Evolutionary conservation across 164 flowering plant genomes (phyloP).

Genomic region (Chloranthus sessilifolius): DNA sequence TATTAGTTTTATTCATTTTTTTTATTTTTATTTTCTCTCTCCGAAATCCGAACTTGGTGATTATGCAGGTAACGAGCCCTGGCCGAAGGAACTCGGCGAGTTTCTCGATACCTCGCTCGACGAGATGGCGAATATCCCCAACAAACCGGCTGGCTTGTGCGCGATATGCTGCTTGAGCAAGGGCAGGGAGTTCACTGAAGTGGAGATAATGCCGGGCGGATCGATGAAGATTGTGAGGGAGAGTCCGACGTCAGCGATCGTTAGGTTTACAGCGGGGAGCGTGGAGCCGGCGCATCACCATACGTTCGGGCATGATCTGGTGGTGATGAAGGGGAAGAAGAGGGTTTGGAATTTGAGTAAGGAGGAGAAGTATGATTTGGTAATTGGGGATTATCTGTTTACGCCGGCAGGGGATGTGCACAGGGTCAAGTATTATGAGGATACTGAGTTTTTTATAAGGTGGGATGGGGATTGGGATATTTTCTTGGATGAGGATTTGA

Average conservation of each 20-base stretch:
- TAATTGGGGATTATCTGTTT: slow-evolving; percentile 70
- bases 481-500: slow-evolving; percentile 77
- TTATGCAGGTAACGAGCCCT: slow-evolving; percentile 42
- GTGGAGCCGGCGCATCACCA: slow-evolving; percentile 97
- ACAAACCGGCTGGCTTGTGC: slow-evolving; percentile 22
- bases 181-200: slow-evolving; percentile 43
- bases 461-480: slow-evolving; percentile 98
- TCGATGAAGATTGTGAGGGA: slow-evolving; percentile 83
- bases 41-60: too few species aligned
- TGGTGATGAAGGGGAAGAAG: slow-evolving; percentile 78
- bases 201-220: slow-evolving; percentile 78
- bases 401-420: slow-evolving; percentile 90
- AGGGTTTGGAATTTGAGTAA: slow-evolving; percentile 85
- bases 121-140: slow-evolving; percentile 53
- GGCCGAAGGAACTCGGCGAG: slow-evolving; percentile 50
- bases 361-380: slow-evolving; percentile 51
- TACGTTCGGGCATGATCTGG: slow-evolving; percentile 83
- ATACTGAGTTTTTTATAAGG: slow-evolving; percentile 87
- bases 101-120: slow-evolving; percentile 53
- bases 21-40: too few species aligned
- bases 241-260: slow-evolving; percentile 82
- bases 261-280: slow-evolving; percentile 77
- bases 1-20: too few species aligned
- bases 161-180: slow-evolving; percentile 55
- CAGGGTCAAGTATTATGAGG: slow-evolving; percentile 77